A percentile compares a stretch with the other conserved stretches of the same genome.
phyloP scores from a whole-genome alignment of 257 asterid species.

The Haberlea rhodopensis region DNA sequence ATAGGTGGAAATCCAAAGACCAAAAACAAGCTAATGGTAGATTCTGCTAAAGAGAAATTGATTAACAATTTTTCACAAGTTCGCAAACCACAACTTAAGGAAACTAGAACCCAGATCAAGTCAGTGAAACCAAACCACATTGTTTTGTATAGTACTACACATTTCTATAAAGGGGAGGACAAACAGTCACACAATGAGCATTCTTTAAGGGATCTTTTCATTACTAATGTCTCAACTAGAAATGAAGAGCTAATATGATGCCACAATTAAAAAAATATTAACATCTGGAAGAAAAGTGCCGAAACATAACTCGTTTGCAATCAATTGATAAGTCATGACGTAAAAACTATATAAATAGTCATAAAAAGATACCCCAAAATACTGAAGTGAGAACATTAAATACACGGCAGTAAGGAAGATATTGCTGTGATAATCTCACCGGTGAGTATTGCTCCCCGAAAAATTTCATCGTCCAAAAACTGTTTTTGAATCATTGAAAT shows the following conservation, averaged over 20 bases:
- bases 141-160: conserved; percentile 3
- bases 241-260: conserved; percentile 7
- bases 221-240: too few relatives aligned
- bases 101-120: conserved; percentile 7
- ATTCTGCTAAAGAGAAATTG: neutral
- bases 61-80: conserved; percentile 5
- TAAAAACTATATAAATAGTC: neutral
- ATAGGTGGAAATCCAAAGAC: neutral
- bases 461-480: conserved; percentile 59
- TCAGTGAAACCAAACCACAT: conserved; percentile 10
- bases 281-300: neutral
- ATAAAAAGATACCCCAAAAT: too few relatives aligned
- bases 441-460: conserved; percentile 47
- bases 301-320: neutral
- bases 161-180: neutral
- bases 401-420: conserved; percentile 13
- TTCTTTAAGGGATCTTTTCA: conserved; percentile 1
- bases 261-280: neutral
- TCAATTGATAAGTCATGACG: too few relatives aligned
- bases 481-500: conserved; percentile 63
- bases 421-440: conserved; percentile 46
- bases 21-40: neutral
- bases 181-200: conserved; percentile 5
- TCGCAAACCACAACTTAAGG: neutral
- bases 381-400: conserved; percentile 1